These are phyloP conservation scores for Lunasporangiospora selenospora DNA, from an alignment of 192 early-diverging fungal genomes.

Conservation along the genomic window DNA sequence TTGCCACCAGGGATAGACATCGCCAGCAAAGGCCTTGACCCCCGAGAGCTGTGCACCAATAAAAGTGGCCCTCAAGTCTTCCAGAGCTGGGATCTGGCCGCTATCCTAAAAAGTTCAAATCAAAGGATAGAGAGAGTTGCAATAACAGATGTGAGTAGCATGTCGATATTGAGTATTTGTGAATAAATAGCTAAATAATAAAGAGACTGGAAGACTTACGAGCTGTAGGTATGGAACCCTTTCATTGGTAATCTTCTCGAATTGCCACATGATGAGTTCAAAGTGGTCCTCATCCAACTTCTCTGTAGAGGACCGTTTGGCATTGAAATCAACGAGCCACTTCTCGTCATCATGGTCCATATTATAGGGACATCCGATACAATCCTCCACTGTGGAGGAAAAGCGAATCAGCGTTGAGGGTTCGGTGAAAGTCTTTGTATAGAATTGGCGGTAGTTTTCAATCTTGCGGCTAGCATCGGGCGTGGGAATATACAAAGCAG, in stretches of 20 bases:
- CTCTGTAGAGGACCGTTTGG: slow-evolving; percentile 26
- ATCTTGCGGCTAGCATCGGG: slow-evolving; percentile 86
- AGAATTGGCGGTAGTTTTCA: slow-evolving; percentile 72
- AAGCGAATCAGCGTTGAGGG: slow-evolving; percentile 86
- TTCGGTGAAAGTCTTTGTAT: slow-evolving; percentile 69
- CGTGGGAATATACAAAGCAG: slow-evolving; percentile 81
- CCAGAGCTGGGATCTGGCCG: slow-evolving; percentile 42
- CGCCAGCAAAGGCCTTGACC: slow-evolving; percentile 20
- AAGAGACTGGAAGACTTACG: slow-evolving; percentile 17
- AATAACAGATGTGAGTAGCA: background rate
- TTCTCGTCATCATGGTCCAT: slow-evolving; percentile 86
- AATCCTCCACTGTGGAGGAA: slow-evolving; percentile 87
- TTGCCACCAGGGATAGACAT: slow-evolving; percentile 42
- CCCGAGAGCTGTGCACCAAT: slow-evolving; percentile 39
- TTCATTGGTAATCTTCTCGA: slow-evolving; percentile 77
- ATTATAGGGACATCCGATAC: slow-evolving; percentile 86
- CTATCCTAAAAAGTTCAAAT: slow-evolving; percentile 30
- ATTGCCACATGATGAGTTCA: slow-evolving; percentile 79
- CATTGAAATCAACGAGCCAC: slow-evolving; percentile 65
- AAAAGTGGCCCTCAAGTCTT: slow-evolving; percentile 50
- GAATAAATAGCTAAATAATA: background rate
- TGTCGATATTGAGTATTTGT: background rate
- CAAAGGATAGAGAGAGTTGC: background rate
- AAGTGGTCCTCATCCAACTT: slow-evolving; percentile 74
- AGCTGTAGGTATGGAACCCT: slow-evolving; percentile 49